Base-by-base conservation (phyloP, 2,329 filamentous ascomycete species). In the Tetracladium maxilliforme region DNA sequence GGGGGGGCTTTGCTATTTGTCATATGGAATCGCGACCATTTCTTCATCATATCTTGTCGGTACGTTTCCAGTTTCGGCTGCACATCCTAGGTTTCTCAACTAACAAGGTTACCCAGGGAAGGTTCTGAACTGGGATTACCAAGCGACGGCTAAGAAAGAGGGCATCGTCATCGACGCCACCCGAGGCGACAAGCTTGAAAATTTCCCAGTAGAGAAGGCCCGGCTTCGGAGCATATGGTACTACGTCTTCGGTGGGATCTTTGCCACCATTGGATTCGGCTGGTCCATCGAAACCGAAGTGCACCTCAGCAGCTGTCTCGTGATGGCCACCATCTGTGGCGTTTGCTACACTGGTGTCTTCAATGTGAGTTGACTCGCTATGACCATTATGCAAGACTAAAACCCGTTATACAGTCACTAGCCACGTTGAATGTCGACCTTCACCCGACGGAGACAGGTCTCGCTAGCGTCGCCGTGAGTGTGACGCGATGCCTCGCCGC, bases 51-150 rank as follows among this genome's bases (percentile, higher is more conserved):
- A n/a, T n/a, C n/a, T n/a, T n/a, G n/a, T n/a, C n/a, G n/a, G n/a
- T n/a, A n/a, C n/a, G n/a, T n/a, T n/a, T n/a, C n/a, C n/a, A n/a
- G n/a, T n/a, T n/a, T n/a, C n/a, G n/a, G n/a, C n/a, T n/a, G n/a
- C n/a, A n/a, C n/a, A n/a, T n/a, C n/a, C n/a, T n/a, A n/a, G n/a
- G n/a, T n/a, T n/a, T n/a, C n/a, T n/a, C n/a, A n/a, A n/a, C n/a
- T n/a, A n/a, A n/a, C n/a, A n/a, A n/a, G n/a, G n/a, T n/a, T n/a
- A n/a, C n/a, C n/a, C n/a, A 17, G 58, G 64, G 7, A 46, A 47
- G 9, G 27, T 68, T 2, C 49, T 71, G 9, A 66, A 73, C 38
- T 56, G 53, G 44, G 69, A 65, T 35, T 73, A 64, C 37, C 47
- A 52, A 2, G 51, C 59, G 7, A 49, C 57, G 21, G 63, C 64